Evolutionary conservation across 495 filamentous ascomycete genomes (phyloP), one percentile per base, ranked within the genome.

Genomic region (Oleoguttula mirabilis): DNA sequence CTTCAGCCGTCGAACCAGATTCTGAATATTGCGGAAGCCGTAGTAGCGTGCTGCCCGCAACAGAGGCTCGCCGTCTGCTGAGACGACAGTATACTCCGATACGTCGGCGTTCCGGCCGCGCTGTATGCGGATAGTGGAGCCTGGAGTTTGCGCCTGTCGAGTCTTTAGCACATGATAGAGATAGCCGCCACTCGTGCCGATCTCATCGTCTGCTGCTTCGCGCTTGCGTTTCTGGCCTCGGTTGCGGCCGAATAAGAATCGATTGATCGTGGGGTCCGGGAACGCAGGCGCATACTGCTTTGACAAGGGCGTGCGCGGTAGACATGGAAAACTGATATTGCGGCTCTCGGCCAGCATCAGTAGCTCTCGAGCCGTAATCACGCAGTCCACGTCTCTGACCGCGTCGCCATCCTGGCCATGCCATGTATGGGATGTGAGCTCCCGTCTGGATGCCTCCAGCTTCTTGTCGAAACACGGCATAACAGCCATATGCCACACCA

Each of bases 381-480:
- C 90, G 62, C 88, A 96, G 60, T 98, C 90, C 24, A 94, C 86
- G 54, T 98, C 90, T 16, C 90, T 69, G 14, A 88, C 68, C 5
- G 79, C 75, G 15, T 66, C 65, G 22, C 60, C 59, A 5, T 54
- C 44, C 14, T 45, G 37, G 19, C 43, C 24, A 23, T 59, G 60
- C 90, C 92, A 96, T 17, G 76, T 71, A 0, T 71, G 60, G 56
- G 86, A 80, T 2, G 90, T 98, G 24, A 98, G 71, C 58, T 98
- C 92, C 56, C 82, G 81, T 16, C 90, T 78, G 41, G 85, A 90
- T 6, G 88, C 90, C 62, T 98, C 90, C 11, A 98, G 75, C 62
- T 98, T 98, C 66, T 98, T 98, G 64, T 98, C 90, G 58, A 98
- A 98, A 59, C 90, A 98, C 17, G 90, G 90, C 92, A 96, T 96